Evolutionary conservation across 345 rosid genomes (phyloP).

Genomic region (Draba incana): DNA sequence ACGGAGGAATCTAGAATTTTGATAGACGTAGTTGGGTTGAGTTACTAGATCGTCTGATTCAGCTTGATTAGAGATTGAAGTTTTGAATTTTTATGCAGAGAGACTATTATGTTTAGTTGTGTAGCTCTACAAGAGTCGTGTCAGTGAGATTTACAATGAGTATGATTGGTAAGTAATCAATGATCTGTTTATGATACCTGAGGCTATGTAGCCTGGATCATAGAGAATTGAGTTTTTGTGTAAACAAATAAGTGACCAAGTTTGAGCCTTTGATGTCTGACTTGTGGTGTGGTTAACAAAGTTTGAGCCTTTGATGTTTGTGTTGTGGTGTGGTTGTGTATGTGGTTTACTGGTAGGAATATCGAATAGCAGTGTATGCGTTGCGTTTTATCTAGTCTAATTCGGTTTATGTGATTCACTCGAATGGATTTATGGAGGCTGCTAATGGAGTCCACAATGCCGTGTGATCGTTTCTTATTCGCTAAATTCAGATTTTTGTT

Average conservation of each 20-base stretch:
- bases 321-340: constrained; percentile 11
- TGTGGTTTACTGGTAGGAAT: constrained; percentile 17
- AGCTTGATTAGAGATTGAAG: background rate
- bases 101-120: background rate
- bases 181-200: constrained; percentile 1
- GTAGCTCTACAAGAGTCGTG: constrained; percentile 15
- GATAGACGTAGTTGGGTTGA: background rate
- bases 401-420: constrained; percentile 1
- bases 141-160: background rate
- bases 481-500: background rate
- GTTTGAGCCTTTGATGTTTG: constrained; percentile 26
- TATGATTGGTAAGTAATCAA: background rate
- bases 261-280: constrained; percentile 27
- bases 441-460: background rate
- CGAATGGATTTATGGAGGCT: background rate
- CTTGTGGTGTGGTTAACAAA: constrained; percentile 16
- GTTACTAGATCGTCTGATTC: background rate
- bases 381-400: background rate
- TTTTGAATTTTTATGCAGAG: constrained; percentile 2
- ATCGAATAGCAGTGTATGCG: background rate
- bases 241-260: constrained; percentile 5
- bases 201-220: constrained; percentile 6
- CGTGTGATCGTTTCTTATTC: constrained; percentile 1
- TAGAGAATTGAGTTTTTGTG: background rate
- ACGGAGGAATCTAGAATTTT: background rate